Conservation (phyloP, 805 yeast species). For the Candida stauntonica region DNA sequence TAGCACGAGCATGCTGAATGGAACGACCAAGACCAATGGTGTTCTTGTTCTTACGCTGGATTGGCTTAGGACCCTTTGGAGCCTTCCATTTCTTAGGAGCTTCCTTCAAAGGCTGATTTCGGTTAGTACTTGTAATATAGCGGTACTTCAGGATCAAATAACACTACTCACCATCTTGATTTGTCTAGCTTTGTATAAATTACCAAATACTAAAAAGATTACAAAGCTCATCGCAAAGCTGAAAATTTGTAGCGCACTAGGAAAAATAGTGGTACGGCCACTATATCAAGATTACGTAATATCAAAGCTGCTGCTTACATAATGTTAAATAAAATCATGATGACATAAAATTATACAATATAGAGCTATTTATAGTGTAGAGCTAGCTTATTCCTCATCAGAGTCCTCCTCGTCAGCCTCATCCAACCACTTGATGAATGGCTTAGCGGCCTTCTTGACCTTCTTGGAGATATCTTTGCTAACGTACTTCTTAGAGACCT, state of each 20-base stretch:
- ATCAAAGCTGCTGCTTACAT: not conserved
- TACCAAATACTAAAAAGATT: not conserved
- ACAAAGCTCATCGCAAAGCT: conserved; percentile 6
- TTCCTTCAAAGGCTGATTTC: conserved; percentile 38
- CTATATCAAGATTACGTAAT: not conserved
- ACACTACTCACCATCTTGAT: too few relatives aligned
- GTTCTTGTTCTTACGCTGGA: conserved; percentile 78
- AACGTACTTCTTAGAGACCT: conserved; percentile 88
- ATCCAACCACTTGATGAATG: conserved; percentile 90
- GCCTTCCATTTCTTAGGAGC: conserved; percentile 65
- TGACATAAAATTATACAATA: too few relatives aligned
- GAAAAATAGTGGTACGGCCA: not conserved
- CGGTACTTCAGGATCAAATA: too few relatives aligned
- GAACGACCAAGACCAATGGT: conserved; percentile 82
- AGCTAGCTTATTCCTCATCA: conserved; percentile 25
- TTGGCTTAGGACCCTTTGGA: conserved; percentile 89
- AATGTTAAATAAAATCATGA: not conserved
- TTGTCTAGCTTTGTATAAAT: too few relatives aligned
- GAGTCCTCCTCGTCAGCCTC: conserved; percentile 86
- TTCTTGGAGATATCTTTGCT: conserved; percentile 88
- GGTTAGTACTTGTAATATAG: not conserved
- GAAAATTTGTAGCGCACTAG: conserved; percentile 4
- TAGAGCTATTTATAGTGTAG: too few relatives aligned
- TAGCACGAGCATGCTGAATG: conserved; percentile 66
- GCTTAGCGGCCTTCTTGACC: conserved; percentile 94